These are phyloP conservation scores for Ascocoryne sarcoides DNA, from an alignment of 2,329 filamentous ascomycete genomes.

Conservation along the genomic window DNA sequence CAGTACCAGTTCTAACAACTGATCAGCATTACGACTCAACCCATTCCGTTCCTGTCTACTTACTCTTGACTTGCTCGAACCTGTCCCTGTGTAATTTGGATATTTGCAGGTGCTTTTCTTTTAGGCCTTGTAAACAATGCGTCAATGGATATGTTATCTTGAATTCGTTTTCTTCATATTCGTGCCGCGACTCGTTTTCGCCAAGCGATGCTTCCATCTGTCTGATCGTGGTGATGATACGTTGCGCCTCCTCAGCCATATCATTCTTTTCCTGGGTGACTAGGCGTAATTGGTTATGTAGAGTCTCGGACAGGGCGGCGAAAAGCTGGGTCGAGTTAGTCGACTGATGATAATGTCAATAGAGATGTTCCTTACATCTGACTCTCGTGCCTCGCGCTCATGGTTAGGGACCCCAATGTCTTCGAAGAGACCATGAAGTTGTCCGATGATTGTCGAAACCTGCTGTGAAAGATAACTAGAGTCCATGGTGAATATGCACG, in stretches of 20 bases:
- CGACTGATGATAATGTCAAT: constrained; percentile 16
- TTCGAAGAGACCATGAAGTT: constrained; percentile 91
- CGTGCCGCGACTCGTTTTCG: constrained; percentile 57
- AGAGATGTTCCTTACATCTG: constrained; percentile 55
- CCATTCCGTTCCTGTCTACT: constrained; percentile 27
- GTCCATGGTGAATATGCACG: constrained; percentile 51
- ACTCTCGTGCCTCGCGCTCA: constrained; percentile 83
- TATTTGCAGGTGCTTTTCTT: constrained; percentile 77
- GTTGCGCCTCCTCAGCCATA: constrained; percentile 81
- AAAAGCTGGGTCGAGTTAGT: constrained; percentile 58
- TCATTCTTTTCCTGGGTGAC: constrained; percentile 85
- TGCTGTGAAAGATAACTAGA: constrained; percentile 89
- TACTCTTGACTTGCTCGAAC: constrained; percentile 92
- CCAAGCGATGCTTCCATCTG: constrained; percentile 83
- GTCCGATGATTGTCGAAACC: constrained; percentile 86
- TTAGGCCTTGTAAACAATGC: constrained; percentile 68
- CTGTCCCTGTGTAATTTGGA: constrained; percentile 80
- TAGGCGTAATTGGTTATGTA: constrained; percentile 79
- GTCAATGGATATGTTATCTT: constrained; percentile 76
- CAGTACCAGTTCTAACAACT: constrained; percentile 70
- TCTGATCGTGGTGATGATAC: constrained; percentile 73
- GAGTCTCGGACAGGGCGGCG: constrained; percentile 78
- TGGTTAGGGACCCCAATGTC: constrained; percentile 93
- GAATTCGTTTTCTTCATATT: constrained; percentile 58
- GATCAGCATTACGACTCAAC: constrained; percentile 9